Conservation (phyloP, 495 filamentous ascomycete species). For the Barbatosphaeria neglecta region DNA sequence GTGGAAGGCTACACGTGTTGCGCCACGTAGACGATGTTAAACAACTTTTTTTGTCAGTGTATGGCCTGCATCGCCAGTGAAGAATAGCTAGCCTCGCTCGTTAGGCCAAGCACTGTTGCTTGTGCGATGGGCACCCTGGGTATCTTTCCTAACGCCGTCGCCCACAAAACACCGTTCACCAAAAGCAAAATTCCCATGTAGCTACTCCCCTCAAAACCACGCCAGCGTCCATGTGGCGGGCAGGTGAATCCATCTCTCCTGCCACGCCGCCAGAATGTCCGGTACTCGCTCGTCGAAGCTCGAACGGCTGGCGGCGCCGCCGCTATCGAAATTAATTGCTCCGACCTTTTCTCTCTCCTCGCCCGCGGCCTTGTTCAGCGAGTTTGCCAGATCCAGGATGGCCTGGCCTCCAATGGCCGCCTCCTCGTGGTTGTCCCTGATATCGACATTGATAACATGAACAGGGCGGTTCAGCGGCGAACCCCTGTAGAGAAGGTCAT, state of each 20-base stretch:
- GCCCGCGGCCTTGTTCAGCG: slow-evolving; percentile 68
- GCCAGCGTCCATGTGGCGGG: slow-evolving; percentile 90
- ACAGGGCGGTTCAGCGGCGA: slow-evolving; percentile 78
- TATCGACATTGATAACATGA: slow-evolving; percentile 96
- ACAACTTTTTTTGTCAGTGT: no score
- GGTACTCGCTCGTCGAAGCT: slow-evolving; percentile 91
- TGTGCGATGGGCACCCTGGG: neutral
- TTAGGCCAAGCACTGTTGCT: neutral
- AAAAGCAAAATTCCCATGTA: neutral
- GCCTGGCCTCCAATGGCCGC: slow-evolving; percentile 81
- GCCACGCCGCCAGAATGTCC: slow-evolving; percentile 89
- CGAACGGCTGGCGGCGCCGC: slow-evolving; percentile 49
- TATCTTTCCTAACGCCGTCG: neutral
- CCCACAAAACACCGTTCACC: neutral
- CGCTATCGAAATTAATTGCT: slow-evolving; percentile 53
- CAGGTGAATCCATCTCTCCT: slow-evolving; percentile 83
- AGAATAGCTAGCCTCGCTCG: no score
- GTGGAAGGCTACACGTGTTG: no score
- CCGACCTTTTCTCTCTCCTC: slow-evolving; percentile 62
- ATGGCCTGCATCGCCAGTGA: no score
- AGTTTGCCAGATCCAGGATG: slow-evolving; percentile 83
- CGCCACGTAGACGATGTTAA: no score
- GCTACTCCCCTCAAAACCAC: slow-evolving; percentile 57
- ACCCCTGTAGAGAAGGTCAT: slow-evolving; percentile 79
- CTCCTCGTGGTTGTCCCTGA: slow-evolving; percentile 97